A percentile compares a stretch with the other conserved stretches of the same genome.
phyloP scores from a whole-genome alignment of 192 early-diverging fungal genomes.

The Backusella liffmaniae region DNA sequence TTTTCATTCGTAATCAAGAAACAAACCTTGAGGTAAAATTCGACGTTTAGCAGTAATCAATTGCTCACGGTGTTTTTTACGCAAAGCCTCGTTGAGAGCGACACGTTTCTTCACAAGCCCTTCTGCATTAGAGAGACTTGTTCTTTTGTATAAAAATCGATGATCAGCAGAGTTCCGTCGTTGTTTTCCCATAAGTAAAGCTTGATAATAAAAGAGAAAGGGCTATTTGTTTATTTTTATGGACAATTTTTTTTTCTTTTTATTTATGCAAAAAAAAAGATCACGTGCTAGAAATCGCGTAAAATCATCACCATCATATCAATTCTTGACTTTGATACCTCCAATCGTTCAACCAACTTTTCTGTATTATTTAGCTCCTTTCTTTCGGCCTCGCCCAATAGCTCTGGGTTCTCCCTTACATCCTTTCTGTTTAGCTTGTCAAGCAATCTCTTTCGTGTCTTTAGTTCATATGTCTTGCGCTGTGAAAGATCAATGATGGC shows the following conservation, averaged over 20 bases:
- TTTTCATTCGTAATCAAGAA: neutral
- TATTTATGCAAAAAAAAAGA: neutral
- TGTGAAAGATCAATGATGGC: constrained; percentile 57
- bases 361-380: constrained; percentile 43
- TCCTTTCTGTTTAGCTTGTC: constrained; percentile 67
- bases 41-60: constrained; percentile 65
- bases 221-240: neutral
- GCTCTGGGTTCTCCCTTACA: constrained; percentile 49
- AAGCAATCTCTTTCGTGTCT: constrained; percentile 48
- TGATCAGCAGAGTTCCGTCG: constrained; percentile 9
- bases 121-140: constrained; percentile 41
- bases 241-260: neutral
- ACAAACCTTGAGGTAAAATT: constrained; percentile 10
- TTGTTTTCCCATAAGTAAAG: constrained; percentile 4
- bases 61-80: constrained; percentile 64
- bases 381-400: constrained; percentile 52
- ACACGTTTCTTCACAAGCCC: constrained; percentile 53
- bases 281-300: constrained; percentile 42
- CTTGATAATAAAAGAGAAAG: neutral
- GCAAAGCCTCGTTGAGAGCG: constrained; percentile 52
- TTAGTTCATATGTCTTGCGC: constrained; percentile 49
- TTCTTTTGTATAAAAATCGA: constrained; percentile 42
- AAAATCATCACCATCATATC: constrained; percentile 44
- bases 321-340: constrained; percentile 44
- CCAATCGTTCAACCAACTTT: constrained; percentile 45